A percentile compares a stretch with the other conserved stretches of the same genome.
Conservation (phyloP, 1,284 basidiomycete genomes). For the Trametes hirsuta region DNA sequence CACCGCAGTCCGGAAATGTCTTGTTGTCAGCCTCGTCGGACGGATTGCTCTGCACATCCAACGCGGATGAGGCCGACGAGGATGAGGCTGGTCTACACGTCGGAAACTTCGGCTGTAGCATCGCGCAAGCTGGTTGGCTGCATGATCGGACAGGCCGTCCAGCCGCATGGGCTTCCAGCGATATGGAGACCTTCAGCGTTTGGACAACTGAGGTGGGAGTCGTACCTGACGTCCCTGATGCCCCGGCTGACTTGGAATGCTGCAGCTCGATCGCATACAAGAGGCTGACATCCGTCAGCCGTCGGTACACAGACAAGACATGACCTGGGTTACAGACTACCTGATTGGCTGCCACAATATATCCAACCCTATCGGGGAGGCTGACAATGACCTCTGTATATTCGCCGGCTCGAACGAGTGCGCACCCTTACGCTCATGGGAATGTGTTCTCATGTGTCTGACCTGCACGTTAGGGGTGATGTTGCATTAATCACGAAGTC, state of each 20-base stretch:
- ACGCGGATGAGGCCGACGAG: conserved; percentile 70
- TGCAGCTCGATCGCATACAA: conserved; percentile 38
- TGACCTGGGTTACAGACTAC: conserved; percentile 46
- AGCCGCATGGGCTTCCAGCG: conserved; percentile 72
- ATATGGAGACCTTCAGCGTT: conserved; percentile 83
- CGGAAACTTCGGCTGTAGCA: conserved; percentile 75
- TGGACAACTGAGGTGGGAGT: conserved; percentile 68
- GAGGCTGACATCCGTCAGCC: conserved; percentile 41
- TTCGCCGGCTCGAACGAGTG: conserved; percentile 44
- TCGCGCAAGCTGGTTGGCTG: conserved; percentile 76
- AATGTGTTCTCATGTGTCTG: background rate
- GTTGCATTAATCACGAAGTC: conserved; percentile 36
- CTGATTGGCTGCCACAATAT: conserved; percentile 40
- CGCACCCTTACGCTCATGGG: conserved; percentile 9
- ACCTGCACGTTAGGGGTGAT: conserved; percentile 35
- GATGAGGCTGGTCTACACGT: conserved; percentile 74
- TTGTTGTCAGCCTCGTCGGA: conserved; percentile 75
- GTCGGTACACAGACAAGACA: conserved; percentile 38
- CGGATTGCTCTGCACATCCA: conserved; percentile 68
- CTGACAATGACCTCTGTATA: conserved; percentile 38
- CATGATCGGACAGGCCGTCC: conserved; percentile 34
- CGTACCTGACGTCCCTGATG: background rate
- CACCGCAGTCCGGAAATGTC: conserved; percentile 31
- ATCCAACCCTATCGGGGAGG: conserved; percentile 24
- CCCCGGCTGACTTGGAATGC: background rate